Evolutionary conservation across 2,329 filamentous ascomycete genomes (phyloP).

Genomic region (Aschersonia sp.): DNA sequence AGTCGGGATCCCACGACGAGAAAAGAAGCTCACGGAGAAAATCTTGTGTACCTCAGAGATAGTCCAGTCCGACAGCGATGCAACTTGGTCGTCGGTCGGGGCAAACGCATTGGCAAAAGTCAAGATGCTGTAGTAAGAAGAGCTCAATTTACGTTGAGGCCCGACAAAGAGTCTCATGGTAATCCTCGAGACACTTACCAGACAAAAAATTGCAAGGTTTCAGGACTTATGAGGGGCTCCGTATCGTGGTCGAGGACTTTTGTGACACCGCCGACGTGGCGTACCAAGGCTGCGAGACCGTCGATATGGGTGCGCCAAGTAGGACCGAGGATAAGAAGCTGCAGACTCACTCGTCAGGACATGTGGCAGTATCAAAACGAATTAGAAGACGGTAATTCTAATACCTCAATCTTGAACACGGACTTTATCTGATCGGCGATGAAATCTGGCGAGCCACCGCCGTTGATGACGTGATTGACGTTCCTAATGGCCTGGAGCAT

Average conservation of each 20-base stretch:
- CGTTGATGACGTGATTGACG: neutral
- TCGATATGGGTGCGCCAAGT: neutral
- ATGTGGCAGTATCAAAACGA: neutral
- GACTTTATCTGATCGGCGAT: neutral
- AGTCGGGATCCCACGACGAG: neutral
- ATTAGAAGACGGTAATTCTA: neutral
- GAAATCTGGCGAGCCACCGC: neutral
- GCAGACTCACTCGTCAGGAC: neutral
- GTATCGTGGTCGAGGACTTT: neutral
- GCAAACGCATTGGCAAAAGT: neutral
- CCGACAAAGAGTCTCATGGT: no score
- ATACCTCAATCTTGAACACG: neutral
- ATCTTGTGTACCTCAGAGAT: neutral
- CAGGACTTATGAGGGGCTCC: neutral
- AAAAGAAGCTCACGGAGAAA: neutral
- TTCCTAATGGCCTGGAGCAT: neutral
- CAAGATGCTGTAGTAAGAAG: neutral
- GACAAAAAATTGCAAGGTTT: neutral
- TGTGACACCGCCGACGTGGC: neutral
- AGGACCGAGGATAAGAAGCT: neutral
- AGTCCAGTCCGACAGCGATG: neutral
- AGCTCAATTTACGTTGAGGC: neutral
- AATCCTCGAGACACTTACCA: neutral
- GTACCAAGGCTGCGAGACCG: neutral
- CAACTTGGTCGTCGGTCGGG: neutral